These are phyloP conservation scores for Serendipita sp. DNA, from an alignment of 768 basidiomycete genomes.

Conservation along the genomic window DNA sequence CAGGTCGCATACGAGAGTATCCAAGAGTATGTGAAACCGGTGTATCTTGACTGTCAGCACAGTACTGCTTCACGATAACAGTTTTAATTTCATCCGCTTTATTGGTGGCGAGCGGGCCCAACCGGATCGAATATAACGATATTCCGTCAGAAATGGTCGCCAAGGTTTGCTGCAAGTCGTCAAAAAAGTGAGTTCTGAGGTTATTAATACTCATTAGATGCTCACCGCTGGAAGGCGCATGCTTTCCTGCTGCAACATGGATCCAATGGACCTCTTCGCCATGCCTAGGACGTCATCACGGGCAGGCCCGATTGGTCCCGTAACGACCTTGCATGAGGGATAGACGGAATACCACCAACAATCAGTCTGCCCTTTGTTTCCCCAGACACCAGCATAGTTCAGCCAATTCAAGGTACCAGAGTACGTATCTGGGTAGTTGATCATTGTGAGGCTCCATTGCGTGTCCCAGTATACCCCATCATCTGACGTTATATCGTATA, in stretches of 20 bases:
- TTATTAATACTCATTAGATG: background rate
- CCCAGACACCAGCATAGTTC: constrained; percentile 6
- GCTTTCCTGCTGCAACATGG: background rate
- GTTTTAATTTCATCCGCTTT: background rate
- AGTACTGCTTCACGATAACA: constrained; percentile 4
- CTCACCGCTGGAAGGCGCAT: constrained; percentile 1
- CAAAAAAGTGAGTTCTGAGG: background rate
- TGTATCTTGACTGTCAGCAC: background rate
- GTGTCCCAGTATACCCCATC: constrained; percentile 8
- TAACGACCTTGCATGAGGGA: constrained; percentile 5
- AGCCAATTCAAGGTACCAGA: constrained; percentile 3
- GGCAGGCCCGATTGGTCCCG: background rate
- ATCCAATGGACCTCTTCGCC: background rate
- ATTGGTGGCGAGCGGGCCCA: background rate
- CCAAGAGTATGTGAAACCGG: background rate
- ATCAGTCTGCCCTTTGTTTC: constrained; percentile 3
- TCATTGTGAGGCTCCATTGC: background rate
- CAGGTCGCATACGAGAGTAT: background rate
- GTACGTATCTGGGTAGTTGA: constrained; percentile 9
- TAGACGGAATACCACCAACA: constrained; percentile 8
- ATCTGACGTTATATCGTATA: constrained; percentile 6
- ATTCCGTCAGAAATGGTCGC: background rate
- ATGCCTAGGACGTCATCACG: constrained; percentile 4
- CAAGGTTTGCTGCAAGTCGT: background rate
- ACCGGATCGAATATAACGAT: background rate